Conservation (phyloP, 768 basidiomycete species). For the Tephrocybe sp. region DNA sequence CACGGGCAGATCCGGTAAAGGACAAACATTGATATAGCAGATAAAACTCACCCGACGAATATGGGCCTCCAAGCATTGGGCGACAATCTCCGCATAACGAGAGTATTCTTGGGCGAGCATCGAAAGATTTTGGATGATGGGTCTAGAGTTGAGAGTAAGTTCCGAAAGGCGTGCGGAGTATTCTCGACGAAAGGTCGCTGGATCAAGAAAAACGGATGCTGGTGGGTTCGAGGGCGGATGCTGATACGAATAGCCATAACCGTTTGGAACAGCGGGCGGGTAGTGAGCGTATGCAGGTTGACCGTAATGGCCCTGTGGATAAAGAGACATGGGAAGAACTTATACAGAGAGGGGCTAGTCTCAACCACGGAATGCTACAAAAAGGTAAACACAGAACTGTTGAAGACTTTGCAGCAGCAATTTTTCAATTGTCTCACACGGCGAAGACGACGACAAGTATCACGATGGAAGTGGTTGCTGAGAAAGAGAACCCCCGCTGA, state of each 20-base stretch:
- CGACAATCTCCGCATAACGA: constrained; percentile 76
- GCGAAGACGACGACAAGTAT: constrained; percentile 30
- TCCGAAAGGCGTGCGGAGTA: constrained; percentile 69
- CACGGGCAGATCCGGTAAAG: constrained; percentile 21
- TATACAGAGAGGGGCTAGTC: constrained; percentile 20
- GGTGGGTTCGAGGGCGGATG: constrained; percentile 40
- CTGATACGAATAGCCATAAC: constrained; percentile 40
- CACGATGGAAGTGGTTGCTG: constrained; percentile 37
- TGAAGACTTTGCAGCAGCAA: constrained; percentile 26
- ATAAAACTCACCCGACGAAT: constrained; percentile 80
- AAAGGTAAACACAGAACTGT: constrained; percentile 11
- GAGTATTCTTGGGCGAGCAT: constrained; percentile 88
- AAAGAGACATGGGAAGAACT: constrained; percentile 55
- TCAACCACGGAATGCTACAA: constrained; percentile 17
- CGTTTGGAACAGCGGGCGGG: constrained; percentile 35
- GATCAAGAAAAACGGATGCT: constrained; percentile 47
- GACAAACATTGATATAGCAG: constrained; percentile 7
- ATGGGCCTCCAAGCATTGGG: constrained; percentile 79
- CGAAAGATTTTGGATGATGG: constrained; percentile 90
- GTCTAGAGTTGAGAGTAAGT: constrained; percentile 92
- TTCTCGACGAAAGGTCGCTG: constrained; percentile 75
- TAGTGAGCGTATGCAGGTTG: constrained; percentile 55
- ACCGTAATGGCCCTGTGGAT: constrained; percentile 61
- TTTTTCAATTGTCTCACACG: constrained; percentile 49
- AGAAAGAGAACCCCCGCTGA: constrained; percentile 22